Evolutionary conservation across 345 rosid species (phyloP).

Genomic region (Eucalyptus regnans): DNA sequence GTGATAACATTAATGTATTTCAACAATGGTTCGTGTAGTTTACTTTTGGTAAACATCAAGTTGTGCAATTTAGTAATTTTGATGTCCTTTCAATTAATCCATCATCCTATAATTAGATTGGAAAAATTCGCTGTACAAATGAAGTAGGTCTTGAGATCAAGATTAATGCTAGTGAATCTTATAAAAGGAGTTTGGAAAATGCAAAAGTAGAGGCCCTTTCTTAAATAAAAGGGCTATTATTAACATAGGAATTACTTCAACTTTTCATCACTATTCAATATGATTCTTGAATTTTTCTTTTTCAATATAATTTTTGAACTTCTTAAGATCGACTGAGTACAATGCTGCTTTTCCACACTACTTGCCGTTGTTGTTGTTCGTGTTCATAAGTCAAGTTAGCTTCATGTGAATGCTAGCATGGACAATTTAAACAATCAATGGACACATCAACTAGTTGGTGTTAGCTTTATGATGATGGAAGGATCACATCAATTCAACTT

Average conservation of each 20-base stretch:
- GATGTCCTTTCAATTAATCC: neutral
- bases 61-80: neutral
- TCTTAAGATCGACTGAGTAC: fast-evolving
- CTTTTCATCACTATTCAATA: neutral
- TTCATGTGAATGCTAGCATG: neutral
- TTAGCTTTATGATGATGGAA: neutral
- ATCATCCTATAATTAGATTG: neutral
- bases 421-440: neutral
- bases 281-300: neutral
- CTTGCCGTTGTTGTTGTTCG: neutral
- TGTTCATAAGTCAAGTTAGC: neutral
- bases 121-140: neutral
- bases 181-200: neutral
- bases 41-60: neutral
- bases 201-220: neutral
- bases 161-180: neutral
- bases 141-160: neutral
- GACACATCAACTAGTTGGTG: neutral
- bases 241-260: neutral
- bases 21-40: neutral
- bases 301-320: neutral
- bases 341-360: neutral
- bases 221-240: neutral
- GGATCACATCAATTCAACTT: neutral
- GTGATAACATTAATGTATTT: too few relatives aligned